Evolutionary conservation across 1,284 basidiomycete species (phyloP).

Genomic region (Cryptococcus depauperatus): DNA sequence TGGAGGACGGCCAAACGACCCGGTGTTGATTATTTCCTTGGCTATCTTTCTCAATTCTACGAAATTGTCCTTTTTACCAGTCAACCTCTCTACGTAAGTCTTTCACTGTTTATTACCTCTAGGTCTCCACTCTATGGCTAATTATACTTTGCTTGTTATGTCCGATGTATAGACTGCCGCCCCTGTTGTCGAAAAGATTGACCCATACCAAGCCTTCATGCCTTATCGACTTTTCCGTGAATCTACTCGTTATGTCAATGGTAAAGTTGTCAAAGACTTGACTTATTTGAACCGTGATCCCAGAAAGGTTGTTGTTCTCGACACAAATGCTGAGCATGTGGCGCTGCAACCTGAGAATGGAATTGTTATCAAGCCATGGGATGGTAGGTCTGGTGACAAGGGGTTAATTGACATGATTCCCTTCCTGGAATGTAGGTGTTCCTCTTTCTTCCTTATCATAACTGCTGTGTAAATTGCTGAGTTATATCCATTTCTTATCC

Average conservation of each 20-base stretch:
- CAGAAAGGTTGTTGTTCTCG: conserved; percentile 80
- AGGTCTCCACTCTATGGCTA: neutral
- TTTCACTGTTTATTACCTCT: neutral
- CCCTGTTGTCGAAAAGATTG: conserved; percentile 88
- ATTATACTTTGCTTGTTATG: too few relatives aligned
- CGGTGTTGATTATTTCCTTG: conserved; percentile 95
- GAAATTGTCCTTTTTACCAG: conserved; percentile 95
- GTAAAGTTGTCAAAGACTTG: conserved; percentile 80
- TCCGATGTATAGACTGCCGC: conserved; percentile 70
- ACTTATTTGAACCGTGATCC: conserved; percentile 89
- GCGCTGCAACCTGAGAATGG: conserved; percentile 83
- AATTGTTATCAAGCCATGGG: conserved; percentile 78
- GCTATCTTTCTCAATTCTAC: conserved; percentile 93
- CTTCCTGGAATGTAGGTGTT: conserved; percentile 81
- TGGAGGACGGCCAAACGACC: conserved; percentile 91
- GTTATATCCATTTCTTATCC: neutral
- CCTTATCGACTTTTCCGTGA: conserved; percentile 87
- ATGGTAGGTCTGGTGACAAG: conserved; percentile 65
- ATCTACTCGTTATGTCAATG: conserved; percentile 68
- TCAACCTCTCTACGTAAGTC: conserved; percentile 76
- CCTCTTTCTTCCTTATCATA: neutral
- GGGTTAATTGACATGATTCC: conserved; percentile 87
- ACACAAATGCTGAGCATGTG: conserved; percentile 71
- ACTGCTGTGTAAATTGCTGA: neutral
- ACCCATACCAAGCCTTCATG: conserved; percentile 85